Conservation (phyloP, 2,329 filamentous ascomycete species). For the Hymenoscyphus scutula region DNA sequence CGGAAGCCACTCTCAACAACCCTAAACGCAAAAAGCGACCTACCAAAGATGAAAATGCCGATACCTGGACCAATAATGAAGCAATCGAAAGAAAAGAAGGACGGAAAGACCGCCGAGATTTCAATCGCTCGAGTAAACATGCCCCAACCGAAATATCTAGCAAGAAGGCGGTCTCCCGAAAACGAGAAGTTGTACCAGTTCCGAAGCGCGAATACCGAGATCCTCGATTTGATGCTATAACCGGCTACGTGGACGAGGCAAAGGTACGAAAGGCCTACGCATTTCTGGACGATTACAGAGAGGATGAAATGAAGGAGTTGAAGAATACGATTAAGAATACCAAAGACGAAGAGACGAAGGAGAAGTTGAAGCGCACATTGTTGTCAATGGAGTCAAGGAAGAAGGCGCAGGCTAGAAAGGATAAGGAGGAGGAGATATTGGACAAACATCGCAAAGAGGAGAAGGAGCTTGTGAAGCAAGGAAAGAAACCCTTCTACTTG, state of each 20-base stretch:
- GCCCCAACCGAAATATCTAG: slow-evolving; percentile 81
- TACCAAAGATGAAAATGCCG: slow-evolving; percentile 39
- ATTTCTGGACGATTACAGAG: slow-evolving; percentile 84
- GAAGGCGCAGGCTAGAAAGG: slow-evolving; percentile 67
- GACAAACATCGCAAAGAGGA: slow-evolving; percentile 77
- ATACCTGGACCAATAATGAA: slow-evolving; percentile 40
- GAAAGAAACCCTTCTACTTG: slow-evolving; percentile 89
- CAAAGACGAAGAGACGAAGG: slow-evolving; percentile 65
- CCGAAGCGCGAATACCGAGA: slow-evolving; percentile 67
- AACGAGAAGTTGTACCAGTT: slow-evolving; percentile 65
- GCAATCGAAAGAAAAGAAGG: slow-evolving; percentile 42
- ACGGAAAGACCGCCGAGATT: slow-evolving; percentile 41
- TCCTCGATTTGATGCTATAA: slow-evolving; percentile 78
- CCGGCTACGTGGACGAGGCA: slow-evolving; percentile 54
- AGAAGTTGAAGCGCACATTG: slow-evolving; percentile 69
- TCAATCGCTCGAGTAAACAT: slow-evolving; percentile 72
- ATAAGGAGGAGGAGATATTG: slow-evolving; percentile 66
- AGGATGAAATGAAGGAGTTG: slow-evolving; percentile 76
- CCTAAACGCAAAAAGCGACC: slow-evolving; percentile 32
- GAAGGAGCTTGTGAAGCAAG: slow-evolving; percentile 79
- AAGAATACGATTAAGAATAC: slow-evolving; percentile 63
- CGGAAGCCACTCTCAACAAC: slow-evolving; percentile 64
- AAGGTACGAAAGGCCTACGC: slow-evolving; percentile 72
- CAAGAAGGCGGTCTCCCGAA: slow-evolving; percentile 79
- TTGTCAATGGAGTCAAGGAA: slow-evolving; percentile 75